Conservation (phyloP, 768 basidiomycete genomes). For the Russula dissimulans region DNA sequence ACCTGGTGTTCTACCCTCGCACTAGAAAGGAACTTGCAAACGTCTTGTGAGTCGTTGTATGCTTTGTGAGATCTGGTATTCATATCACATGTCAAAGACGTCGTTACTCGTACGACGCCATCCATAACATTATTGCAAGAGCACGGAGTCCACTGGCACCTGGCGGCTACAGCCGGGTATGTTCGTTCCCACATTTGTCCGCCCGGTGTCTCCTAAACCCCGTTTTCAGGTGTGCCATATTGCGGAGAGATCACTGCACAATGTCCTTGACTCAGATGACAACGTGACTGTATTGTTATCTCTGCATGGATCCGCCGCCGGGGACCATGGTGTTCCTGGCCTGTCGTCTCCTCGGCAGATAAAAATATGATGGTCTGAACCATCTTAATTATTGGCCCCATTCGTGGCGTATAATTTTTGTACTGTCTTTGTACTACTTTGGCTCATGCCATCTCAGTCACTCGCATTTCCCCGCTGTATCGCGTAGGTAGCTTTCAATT, state of each 20-base stretch:
- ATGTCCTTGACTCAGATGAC: constrained; percentile 60
- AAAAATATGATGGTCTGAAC: constrained; percentile 26
- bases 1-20: constrained; percentile 62
- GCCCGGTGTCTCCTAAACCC: background rate
- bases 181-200: constrained; percentile 15
- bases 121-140: constrained; percentile 70
- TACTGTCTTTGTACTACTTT: constrained; percentile 2
- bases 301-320: constrained; percentile 35
- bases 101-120: constrained; percentile 69
- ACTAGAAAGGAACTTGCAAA: constrained; percentile 59
- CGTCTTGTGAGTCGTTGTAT: constrained; percentile 45
- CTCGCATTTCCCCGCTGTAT: constrained; percentile 9
- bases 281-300: constrained; percentile 57
- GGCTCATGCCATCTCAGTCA: constrained; percentile 14
- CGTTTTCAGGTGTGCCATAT: constrained; percentile 51
- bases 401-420: constrained; percentile 5
- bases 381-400: constrained; percentile 1
- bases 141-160: constrained; percentile 55
- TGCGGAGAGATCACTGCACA: constrained; percentile 59
- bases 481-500: constrained; percentile 2
- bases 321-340: constrained; percentile 27
- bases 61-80: background rate
- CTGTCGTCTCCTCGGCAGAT: constrained; percentile 32
- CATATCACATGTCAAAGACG: constrained; percentile 33
- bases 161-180: constrained; percentile 46